Percentiles rank a stretch among this genome's conserved stretches.
Conservation (phyloP, 768 basidiomycete genomes). For the Pisolithus sp. region DNA sequence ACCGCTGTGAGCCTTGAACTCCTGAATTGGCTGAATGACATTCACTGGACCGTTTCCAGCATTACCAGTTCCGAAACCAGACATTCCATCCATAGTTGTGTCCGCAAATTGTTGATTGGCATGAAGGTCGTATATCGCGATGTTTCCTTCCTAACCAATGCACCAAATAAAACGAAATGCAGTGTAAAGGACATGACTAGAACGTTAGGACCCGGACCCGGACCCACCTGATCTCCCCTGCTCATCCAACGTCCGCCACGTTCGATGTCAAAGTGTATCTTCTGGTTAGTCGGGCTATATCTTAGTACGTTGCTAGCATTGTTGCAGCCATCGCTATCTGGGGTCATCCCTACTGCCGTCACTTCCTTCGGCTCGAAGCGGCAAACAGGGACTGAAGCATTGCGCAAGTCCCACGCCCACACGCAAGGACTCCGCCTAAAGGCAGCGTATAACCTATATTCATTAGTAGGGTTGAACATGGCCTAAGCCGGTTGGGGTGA, state of each 20-base stretch:
- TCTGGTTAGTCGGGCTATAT: conserved; percentile 59
- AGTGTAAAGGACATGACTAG: background rate
- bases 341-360: background rate
- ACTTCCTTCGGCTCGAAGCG: conserved; percentile 20
- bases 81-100: conserved; percentile 1
- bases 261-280: conserved; percentile 73
- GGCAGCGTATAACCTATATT: conserved; percentile 71
- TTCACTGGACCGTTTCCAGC: conserved; percentile 1
- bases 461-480: conserved; percentile 67
- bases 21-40: conserved; percentile 24
- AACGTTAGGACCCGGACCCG: background rate
- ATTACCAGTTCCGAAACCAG: background rate
- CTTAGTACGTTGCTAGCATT: background rate
- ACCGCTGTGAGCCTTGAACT: conserved; percentile 57
- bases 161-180: background rate
- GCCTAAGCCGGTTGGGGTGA: conserved; percentile 41
- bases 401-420: conserved; percentile 76
- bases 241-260: conserved; percentile 54
- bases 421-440: conserved; percentile 58
- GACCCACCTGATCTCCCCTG: conserved; percentile 61
- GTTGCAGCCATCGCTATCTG: background rate
- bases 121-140: conserved; percentile 53
- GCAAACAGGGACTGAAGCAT: conserved; percentile 38
- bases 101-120: background rate
- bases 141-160: conserved; percentile 43